Percentiles rank a stretch among this genome's conserved stretches.
phyloP scores from a whole-genome alignment of 2,329 filamentous ascomycete genomes.

The Pezicula neosporulosa region DNA sequence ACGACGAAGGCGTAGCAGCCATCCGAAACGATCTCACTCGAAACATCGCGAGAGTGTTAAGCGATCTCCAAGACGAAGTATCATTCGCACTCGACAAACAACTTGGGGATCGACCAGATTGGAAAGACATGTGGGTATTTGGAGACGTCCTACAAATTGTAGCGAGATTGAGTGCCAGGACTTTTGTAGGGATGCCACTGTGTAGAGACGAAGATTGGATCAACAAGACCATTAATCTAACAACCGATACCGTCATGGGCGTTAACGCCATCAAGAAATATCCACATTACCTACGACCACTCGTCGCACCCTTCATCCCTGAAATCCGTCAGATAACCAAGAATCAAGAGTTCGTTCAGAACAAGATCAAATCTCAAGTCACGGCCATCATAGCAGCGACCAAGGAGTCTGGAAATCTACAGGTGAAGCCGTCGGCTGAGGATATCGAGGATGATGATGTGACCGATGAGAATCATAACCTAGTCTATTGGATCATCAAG shows the following conservation, averaged over 20 bases:
- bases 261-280: slow-evolving; percentile 13
- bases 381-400: background rate
- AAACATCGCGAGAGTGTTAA: slow-evolving; percentile 3
- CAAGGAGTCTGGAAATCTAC: background rate
- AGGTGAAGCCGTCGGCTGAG: background rate
- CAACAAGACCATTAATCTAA: slow-evolving; percentile 12
- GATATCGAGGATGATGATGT: background rate
- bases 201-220: slow-evolving; percentile 23
- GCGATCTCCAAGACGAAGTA: slow-evolving; percentile 7
- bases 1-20: background rate
- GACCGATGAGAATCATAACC: background rate
- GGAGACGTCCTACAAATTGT: slow-evolving; percentile 32
- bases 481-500: slow-evolving; percentile 5
- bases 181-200: slow-evolving; percentile 37
- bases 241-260: slow-evolving; percentile 12
- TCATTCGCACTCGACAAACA: slow-evolving; percentile 4
- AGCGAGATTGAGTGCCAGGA: slow-evolving; percentile 34
- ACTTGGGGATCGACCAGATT: slow-evolving; percentile 19
- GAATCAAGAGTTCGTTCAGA: slow-evolving; percentile 6
- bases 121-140: slow-evolving; percentile 20
- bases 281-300: slow-evolving; percentile 6
- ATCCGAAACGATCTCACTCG: slow-evolving; percentile 9
- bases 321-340: background rate
- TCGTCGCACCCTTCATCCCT: slow-evolving; percentile 5
- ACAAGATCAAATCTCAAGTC: slow-evolving; percentile 6